These are phyloP conservation scores for Bifiguratus adelaidae DNA, from an alignment of 192 early-diverging fungal species.

Conservation along the genomic window DNA sequence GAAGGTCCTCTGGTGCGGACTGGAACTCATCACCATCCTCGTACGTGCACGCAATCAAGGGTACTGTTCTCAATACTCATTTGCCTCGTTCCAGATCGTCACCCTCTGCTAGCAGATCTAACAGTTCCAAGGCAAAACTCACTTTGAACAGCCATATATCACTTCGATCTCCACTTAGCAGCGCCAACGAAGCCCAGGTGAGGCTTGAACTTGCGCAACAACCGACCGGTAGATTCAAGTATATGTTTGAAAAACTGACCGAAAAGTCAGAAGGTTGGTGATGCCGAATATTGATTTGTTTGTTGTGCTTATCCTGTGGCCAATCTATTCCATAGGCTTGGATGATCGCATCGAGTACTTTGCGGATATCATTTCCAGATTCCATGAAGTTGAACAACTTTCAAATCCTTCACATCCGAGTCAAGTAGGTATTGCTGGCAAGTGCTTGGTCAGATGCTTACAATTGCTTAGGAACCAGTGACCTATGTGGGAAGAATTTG, in stretches of 20 bases:
- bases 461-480: conserved; percentile 39
- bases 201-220: too few relatives aligned
- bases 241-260: conserved; percentile 70
- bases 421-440: conserved; percentile 9
- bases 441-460: conserved; percentile 7
- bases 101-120: too few relatives aligned
- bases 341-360: conserved; percentile 47
- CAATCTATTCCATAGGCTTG: conserved; percentile 10
- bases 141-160: too few relatives aligned
- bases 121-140: too few relatives aligned
- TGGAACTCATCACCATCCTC: too few relatives aligned
- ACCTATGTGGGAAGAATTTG: conserved; percentile 72
- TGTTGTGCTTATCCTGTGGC: background rate
- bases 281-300: background rate
- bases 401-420: conserved; percentile 12
- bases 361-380: conserved; percentile 24
- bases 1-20: too few relatives aligned
- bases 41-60: too few relatives aligned
- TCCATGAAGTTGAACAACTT: conserved; percentile 14
- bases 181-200: too few relatives aligned
- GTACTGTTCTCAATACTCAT: too few relatives aligned
- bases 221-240: too few relatives aligned
- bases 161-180: too few relatives aligned
- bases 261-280: conserved; percentile 44
- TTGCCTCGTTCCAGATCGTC: too few relatives aligned